Conservation (phyloP, 192 early-diverging fungal species). For the Entomortierella lignicola region DNA sequence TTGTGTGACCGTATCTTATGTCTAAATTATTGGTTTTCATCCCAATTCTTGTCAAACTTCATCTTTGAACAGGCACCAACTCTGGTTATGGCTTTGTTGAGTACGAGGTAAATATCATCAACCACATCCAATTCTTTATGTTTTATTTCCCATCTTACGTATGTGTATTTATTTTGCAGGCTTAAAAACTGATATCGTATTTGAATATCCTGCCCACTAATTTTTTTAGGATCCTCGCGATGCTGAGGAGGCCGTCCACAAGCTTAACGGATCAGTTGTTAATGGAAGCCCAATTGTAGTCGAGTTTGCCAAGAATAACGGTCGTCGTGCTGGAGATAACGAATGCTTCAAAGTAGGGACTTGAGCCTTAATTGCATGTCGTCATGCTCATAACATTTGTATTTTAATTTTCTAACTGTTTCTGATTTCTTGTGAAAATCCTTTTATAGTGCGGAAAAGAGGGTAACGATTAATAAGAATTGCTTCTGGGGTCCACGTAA, state of each 20-base stretch:
- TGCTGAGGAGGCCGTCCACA: constrained; percentile 61
- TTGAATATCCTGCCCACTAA: neutral
- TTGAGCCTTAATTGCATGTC: neutral
- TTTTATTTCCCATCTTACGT: neutral
- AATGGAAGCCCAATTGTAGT: constrained; percentile 59
- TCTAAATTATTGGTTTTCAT: neutral
- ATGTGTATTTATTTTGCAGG: no score
- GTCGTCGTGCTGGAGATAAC: constrained; percentile 60
- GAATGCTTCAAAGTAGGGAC: constrained; percentile 58
- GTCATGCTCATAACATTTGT: neutral
- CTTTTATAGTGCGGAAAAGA: constrained; percentile 35
- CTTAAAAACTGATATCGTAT: no score
- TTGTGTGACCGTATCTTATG: neutral
- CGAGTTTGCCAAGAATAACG: constrained; percentile 69
- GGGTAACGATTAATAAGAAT: constrained; percentile 8
- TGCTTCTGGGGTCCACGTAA: neutral
- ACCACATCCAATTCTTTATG: neutral
- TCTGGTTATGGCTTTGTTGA: constrained; percentile 66
- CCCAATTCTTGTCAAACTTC: neutral
- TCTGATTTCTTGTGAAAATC: neutral
- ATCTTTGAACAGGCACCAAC: constrained; percentile 36
- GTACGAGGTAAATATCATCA: constrained; percentile 46
- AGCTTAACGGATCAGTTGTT: constrained; percentile 54
- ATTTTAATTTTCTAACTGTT: constrained; percentile 1
- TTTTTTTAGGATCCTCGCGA: constrained; percentile 50